These are phyloP conservation scores for Hymenoscyphus scutula DNA, from an alignment of 2,329 filamentous ascomycete species.

Conservation along the genomic window DNA sequence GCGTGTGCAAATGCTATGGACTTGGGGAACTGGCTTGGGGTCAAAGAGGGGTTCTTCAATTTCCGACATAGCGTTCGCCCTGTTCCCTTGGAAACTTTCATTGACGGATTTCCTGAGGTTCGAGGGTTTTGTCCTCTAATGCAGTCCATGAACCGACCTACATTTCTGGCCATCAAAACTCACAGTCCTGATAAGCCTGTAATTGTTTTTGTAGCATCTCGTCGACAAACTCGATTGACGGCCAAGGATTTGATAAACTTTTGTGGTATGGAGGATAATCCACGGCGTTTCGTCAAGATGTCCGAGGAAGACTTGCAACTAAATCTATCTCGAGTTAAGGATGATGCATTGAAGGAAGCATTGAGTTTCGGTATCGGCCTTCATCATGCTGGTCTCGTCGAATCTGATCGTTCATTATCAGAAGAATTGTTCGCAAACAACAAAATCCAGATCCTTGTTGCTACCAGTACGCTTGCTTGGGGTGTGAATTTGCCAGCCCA, in stretches of 20 bases:
- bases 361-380: conserved; percentile 95
- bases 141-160: conserved; percentile 98
- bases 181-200: conserved; percentile 96
- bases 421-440: conserved; percentile 97
- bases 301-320: conserved; percentile 89
- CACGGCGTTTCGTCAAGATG: conserved; percentile 88
- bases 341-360: conserved; percentile 89
- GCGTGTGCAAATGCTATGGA: conserved; percentile 95
- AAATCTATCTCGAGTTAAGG: conserved; percentile 87
- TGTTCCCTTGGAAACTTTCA: conserved; percentile 92
- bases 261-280: conserved; percentile 98
- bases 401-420: conserved; percentile 85
- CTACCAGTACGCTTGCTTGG: conserved; percentile 95
- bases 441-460: conserved; percentile 95
- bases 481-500: conserved; percentile 97
- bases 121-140: conserved; percentile 95
- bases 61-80: conserved; percentile 96
- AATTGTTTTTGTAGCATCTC: conserved; percentile 96
- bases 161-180: conserved; percentile 92
- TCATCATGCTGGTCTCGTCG: conserved; percentile 94
- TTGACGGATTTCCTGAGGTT: conserved; percentile 94
- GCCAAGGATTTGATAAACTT: conserved; percentile 96
- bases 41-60: conserved; percentile 94
- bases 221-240: conserved; percentile 89
- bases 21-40: conserved; percentile 92